These are phyloP conservation scores for Zymoseptoria tritici DNA, from an alignment of 2,329 filamentous ascomycete genomes.

Conservation along the genomic window DNA sequence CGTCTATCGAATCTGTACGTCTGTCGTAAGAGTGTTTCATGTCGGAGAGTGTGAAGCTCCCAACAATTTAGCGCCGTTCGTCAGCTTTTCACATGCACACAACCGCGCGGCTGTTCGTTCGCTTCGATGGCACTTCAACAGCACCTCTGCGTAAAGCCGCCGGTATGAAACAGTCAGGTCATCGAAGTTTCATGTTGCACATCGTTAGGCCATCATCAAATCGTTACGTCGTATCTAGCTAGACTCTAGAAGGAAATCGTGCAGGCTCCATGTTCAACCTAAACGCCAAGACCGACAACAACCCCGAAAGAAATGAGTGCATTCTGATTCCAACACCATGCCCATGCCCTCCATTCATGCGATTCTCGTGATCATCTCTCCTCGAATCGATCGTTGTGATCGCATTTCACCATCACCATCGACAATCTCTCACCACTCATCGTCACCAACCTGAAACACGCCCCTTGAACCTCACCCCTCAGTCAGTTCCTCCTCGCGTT, in stretches of 20 bases:
- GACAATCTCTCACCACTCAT: not conserved
- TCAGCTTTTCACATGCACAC: not conserved
- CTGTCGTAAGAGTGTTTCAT: too few species aligned
- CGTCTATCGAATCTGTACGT: too few species aligned
- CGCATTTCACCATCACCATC: not conserved
- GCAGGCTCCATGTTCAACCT: too few species aligned
- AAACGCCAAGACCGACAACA: not conserved
- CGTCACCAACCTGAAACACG: not conserved
- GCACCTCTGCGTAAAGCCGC: not conserved
- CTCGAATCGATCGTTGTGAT: not conserved
- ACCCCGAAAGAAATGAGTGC: not conserved
- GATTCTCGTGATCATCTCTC: not conserved
- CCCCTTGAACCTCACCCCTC: not conserved
- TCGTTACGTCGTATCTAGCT: not conserved
- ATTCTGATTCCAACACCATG: not conserved
- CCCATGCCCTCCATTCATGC: not conserved
- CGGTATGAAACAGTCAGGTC: not conserved
- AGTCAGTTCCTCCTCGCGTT: slow-evolving; percentile 13
- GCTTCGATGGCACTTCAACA: not conserved
- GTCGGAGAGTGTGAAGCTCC: not conserved
- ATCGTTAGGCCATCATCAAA: not conserved
- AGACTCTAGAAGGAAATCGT: not conserved
- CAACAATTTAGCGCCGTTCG: not conserved
- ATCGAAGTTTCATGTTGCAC: not conserved
- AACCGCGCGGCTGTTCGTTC: not conserved